phyloP scores from a whole-genome alignment of 345 rosid genomes.

The Orychophragmus violaceus region DNA sequence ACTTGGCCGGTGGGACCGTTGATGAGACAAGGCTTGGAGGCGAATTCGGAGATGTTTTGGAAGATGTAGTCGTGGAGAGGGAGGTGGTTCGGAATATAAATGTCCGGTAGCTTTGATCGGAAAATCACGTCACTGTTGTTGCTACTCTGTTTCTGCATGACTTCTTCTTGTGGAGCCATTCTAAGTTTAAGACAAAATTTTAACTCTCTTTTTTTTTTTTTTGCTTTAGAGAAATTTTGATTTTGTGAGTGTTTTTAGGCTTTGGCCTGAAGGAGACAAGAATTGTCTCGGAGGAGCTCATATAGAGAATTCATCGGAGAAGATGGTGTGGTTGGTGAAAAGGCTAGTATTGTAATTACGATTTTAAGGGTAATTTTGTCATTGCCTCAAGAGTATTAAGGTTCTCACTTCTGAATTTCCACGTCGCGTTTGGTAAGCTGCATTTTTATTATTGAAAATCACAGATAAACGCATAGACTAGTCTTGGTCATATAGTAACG shows the following conservation, averaged over 20 bases:
- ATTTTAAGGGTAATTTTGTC: neutral
- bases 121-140: slow-evolving; percentile 29
- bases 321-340: slow-evolving; percentile 31
- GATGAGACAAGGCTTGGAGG: slow-evolving; percentile 55
- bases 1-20: slow-evolving; percentile 58
- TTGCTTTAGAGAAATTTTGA: neutral
- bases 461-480: neutral
- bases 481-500: neutral
- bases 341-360: neutral
- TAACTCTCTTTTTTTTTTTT: neutral
- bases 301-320: slow-evolving; percentile 21
- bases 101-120: slow-evolving; percentile 82
- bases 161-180: slow-evolving; percentile 11
- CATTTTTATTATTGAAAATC: neutral
- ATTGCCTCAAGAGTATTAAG: neutral
- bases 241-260: slow-evolving; percentile 2
- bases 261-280: slow-evolving; percentile 28
- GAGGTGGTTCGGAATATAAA: slow-evolving; percentile 66
- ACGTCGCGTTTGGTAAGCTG: slow-evolving; percentile 30
- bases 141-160: slow-evolving; percentile 17
- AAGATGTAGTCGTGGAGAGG: slow-evolving; percentile 66
- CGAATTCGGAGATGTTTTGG: slow-evolving; percentile 60
- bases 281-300: slow-evolving; percentile 20
- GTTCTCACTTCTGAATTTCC: neutral
- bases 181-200: neutral